Base-by-base conservation (phyloP, 345 rosid genomes). In the Carallia pectinifolia region DNA sequence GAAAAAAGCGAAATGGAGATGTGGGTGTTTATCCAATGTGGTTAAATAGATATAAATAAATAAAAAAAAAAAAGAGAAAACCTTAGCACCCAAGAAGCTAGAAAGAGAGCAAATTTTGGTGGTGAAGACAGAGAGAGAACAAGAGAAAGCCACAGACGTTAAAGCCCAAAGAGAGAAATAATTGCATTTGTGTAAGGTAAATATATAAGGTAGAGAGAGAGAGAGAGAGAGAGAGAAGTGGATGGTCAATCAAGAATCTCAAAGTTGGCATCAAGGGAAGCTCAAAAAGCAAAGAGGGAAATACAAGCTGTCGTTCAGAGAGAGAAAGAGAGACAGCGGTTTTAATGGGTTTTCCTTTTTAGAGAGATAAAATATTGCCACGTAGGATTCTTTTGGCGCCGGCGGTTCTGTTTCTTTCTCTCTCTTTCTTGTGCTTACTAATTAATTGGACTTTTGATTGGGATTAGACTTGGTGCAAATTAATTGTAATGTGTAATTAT, bases 371-470 rank as follows among this genome's bases (percentile, higher is more conserved):
- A 36, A 36, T 27, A 1, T 36, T 12, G 70, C 74, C 72, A 62
- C 72, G 31, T 56, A 7, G 59, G 64, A 62, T 68, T 62, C 58
- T 33, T 40, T 30, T 66, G 39, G 68, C 58, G 68, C 64, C 64
- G 67, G 64, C 77, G 72, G 68, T 74, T 74, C 34, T 40, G 74
- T 48, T 61, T 56, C 33, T 27, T 23, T 19, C 33, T 55, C 2
- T 19, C 30, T 10, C n/a, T 6, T 23, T n/a, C 27, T 23, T 27
- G 33, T 12, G 16, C 16, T 12, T 3, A 3, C 0, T 44, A 40
- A 9, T 40, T 33, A 33, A 33, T 2, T 33, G 2, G 10, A 9
- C 48, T 8, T 3, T 2, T 2, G 48, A 40, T 40, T 40, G 48
- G 48, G 48, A 40, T 40, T 40, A 40, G 23, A 23, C 23, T 23